Conservation (phyloP, 805 yeast genomes). For the Spathaspora boniae region DNA sequence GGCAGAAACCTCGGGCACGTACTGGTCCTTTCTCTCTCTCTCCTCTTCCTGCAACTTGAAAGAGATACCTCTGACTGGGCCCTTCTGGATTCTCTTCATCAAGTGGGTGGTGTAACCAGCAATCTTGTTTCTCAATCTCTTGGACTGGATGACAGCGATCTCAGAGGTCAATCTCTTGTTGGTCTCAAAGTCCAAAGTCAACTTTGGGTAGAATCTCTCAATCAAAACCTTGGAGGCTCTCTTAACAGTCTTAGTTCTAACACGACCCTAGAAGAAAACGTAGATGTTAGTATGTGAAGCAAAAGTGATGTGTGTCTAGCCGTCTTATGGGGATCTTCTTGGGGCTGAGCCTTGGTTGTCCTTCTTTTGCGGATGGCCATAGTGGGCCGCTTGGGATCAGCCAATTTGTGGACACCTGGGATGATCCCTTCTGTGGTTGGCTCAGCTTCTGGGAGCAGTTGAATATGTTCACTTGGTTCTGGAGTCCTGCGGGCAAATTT, state of each 20-base stretch:
- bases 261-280: slow-evolving; percentile 80
- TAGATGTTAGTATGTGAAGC: slow-evolving; percentile 30
- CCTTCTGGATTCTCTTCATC: slow-evolving; percentile 99
- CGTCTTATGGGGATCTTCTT: not conserved
- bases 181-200: slow-evolving; percentile 98
- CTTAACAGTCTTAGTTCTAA: slow-evolving; percentile 99
- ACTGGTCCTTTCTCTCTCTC: slow-evolving; percentile 99
- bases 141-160: slow-evolving; percentile 98
- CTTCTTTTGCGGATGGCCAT: not conserved
- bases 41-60: slow-evolving; percentile 99
- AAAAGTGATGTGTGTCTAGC: no score
- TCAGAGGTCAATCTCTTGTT: slow-evolving; percentile 99
- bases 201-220: slow-evolving; percentile 99
- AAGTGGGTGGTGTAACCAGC: slow-evolving; percentile 99
- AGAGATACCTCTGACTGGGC: slow-evolving; percentile 99
- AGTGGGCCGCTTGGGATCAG: slow-evolving; percentile 1
- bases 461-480: no score
- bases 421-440: slow-evolving; percentile 1
- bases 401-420: not conserved
- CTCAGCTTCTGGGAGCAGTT: no score
- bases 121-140: slow-evolving; percentile 99
- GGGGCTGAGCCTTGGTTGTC: not conserved
- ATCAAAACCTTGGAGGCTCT: slow-evolving; percentile 99
- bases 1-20: slow-evolving; percentile 99
- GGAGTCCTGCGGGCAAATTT: no score